A percentile compares a stretch with the other conserved stretches of the same genome.
Evolutionary conservation across 768 basidiomycete genomes (phyloP).

Genomic region (Lentinula raphanica): DNA sequence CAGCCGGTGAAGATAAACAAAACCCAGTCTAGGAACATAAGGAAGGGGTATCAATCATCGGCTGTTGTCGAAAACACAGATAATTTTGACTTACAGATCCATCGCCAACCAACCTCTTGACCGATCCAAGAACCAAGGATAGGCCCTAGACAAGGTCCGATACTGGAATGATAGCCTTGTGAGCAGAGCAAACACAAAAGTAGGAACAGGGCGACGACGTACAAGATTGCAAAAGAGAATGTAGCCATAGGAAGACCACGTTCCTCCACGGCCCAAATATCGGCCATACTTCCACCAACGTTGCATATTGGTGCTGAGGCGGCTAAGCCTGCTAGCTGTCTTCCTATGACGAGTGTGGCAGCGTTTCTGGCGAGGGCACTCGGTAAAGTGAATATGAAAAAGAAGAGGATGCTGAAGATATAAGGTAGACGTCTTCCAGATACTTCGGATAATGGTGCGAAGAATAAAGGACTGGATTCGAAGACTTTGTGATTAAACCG

Average conservation of each 20-base stretch:
- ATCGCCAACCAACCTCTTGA: slow-evolving; percentile 39
- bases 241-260: slow-evolving; percentile 45
- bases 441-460: slow-evolving; percentile 35
- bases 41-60: no score
- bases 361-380: slow-evolving; percentile 39
- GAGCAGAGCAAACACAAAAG: not conserved
- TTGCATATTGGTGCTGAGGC: slow-evolving; percentile 42
- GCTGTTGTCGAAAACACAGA: not conserved
- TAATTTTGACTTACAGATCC: slow-evolving; percentile 30
- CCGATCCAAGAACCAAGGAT: slow-evolving; percentile 46
- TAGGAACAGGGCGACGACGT: slow-evolving; percentile 3
- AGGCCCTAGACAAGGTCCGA: slow-evolving; percentile 45
- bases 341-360: slow-evolving; percentile 36
- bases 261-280: slow-evolving; percentile 35
- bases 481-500: not conserved
- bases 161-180: slow-evolving; percentile 15
- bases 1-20: slow-evolving; percentile 37
- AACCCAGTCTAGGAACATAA: slow-evolving; percentile 36
- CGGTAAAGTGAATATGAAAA: slow-evolving; percentile 43
- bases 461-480: slow-evolving; percentile 33
- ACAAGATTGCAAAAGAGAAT: slow-evolving; percentile 45
- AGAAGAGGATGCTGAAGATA: slow-evolving; percentile 32
- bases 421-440: slow-evolving; percentile 34
- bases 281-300: slow-evolving; percentile 38
- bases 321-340: slow-evolving; percentile 40